phyloP scores from a whole-genome alignment of 345 rosid species.

The Chamaenerion angustifolium region DNA sequence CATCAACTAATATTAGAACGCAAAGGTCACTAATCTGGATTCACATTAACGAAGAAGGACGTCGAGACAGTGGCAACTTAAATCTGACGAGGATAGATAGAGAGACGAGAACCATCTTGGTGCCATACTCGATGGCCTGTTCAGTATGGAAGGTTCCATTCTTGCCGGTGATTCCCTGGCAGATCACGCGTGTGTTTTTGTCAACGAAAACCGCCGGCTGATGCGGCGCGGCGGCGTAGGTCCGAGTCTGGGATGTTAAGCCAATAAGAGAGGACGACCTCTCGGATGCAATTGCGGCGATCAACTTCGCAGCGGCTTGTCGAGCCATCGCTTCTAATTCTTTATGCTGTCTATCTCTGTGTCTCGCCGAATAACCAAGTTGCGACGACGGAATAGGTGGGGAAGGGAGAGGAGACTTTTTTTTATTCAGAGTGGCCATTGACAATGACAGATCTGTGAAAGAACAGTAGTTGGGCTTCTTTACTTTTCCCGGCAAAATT shows the following conservation, averaged over 20 bases:
- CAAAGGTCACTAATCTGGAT: too few relatives aligned
- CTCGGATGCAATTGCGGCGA: constrained; percentile 22
- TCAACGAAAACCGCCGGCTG: constrained; percentile 86
- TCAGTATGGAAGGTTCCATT: constrained; percentile 93
- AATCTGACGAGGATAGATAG: neutral
- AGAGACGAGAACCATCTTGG: constrained; percentile 59
- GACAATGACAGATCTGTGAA: too few relatives aligned
- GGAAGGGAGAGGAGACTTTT: too few relatives aligned
- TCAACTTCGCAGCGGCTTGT: constrained; percentile 20
- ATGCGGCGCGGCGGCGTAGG: constrained; percentile 38
- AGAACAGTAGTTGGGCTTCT: too few relatives aligned
- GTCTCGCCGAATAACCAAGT: neutral
- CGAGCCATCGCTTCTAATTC: constrained; percentile 23
- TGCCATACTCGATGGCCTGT: constrained; percentile 95
- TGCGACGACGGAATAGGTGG: too few relatives aligned
- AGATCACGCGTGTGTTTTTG: constrained; percentile 76
- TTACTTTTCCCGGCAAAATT: too few relatives aligned
- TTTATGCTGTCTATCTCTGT: neutral
- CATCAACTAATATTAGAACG: too few relatives aligned
- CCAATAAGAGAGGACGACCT: constrained; percentile 10
- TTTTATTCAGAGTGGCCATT: too few relatives aligned
- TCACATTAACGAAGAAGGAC: neutral
- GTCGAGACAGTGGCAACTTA: neutral
- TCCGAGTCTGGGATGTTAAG: constrained; percentile 21
- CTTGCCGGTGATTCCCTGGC: constrained; percentile 96